phyloP scores from a whole-genome alignment of 345 rosid genomes.

The Aquilaria malaccensis region DNA sequence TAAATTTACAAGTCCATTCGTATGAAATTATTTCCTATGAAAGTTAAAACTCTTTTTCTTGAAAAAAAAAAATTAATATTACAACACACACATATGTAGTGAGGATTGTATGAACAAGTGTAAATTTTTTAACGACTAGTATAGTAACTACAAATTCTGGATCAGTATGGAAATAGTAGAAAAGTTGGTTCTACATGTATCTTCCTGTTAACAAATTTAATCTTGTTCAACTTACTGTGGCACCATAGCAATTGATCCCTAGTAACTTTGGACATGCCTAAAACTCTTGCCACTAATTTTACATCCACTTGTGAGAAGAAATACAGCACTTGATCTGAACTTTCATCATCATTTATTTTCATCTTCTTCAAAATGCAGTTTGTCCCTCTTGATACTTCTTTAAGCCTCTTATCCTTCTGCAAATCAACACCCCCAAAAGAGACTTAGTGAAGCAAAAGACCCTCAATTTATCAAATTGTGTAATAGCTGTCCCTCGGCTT shows the following conservation, averaged over 20 bases:
- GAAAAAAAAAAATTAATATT: no score
- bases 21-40: no score
- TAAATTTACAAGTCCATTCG: no score
- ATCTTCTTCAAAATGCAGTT: slow-evolving; percentile 49
- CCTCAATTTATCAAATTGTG: not conserved
- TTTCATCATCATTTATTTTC: slow-evolving; percentile 31
- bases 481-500: no score
- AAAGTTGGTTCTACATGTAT: slow-evolving; percentile 77
- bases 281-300: slow-evolving; percentile 77
- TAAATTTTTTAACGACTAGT: no score
- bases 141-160: no score
- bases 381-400: slow-evolving; percentile 43
- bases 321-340: slow-evolving; percentile 51
- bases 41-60: no score
- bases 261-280: slow-evolving; percentile 71
- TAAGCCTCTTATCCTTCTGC: slow-evolving; percentile 70
- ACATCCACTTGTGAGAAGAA: slow-evolving; percentile 94
- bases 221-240: slow-evolving; percentile 47
- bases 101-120: no score
- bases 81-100: no score
- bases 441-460: not conserved
- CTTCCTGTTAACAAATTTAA: slow-evolving; percentile 53
- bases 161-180: slow-evolving; percentile 65
- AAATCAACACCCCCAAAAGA: not conserved
- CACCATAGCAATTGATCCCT: slow-evolving; percentile 84